phyloP scores from a whole-genome alignment of 2,329 filamentous ascomycete genomes.

The Arachnomyces sp. region DNA sequence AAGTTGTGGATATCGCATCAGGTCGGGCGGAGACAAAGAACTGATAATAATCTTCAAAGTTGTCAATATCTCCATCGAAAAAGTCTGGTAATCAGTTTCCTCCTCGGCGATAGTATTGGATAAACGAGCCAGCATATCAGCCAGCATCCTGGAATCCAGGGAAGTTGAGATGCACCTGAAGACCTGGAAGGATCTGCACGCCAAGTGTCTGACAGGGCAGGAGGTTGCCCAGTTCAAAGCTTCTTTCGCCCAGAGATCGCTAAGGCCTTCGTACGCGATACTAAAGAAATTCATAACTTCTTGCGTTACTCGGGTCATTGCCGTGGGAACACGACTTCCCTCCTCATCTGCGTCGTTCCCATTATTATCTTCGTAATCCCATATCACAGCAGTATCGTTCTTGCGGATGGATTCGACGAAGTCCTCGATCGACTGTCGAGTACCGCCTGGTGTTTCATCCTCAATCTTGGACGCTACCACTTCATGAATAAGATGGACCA shows the following conservation, averaged over 20 bases:
- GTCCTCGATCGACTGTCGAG: constrained; percentile 72
- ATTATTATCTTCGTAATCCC: constrained; percentile 90
- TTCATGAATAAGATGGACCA: constrained; percentile 95
- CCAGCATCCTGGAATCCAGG: constrained; percentile 86
- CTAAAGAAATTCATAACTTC: constrained; percentile 82
- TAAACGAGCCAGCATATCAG: constrained; percentile 88
- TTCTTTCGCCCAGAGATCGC: constrained; percentile 83
- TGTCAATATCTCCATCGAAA: constrained; percentile 95
- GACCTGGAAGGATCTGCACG: constrained; percentile 94
- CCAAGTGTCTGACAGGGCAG: constrained; percentile 87
- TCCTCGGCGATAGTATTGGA: constrained; percentile 97
- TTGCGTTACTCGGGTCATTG: constrained; percentile 77
- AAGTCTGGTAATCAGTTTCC: constrained; percentile 87
- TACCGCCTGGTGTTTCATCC: constrained; percentile 59
- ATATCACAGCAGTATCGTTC: constrained; percentile 77
- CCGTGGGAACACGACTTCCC: constrained; percentile 71
- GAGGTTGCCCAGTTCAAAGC: constrained; percentile 94
- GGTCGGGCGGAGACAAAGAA: constrained; percentile 69
- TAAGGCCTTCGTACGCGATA: constrained; percentile 74
- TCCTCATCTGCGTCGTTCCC: constrained; percentile 64
- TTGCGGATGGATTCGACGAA: constrained; percentile 80
- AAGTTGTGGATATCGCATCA: constrained; percentile 85
- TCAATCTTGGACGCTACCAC: constrained; percentile 74
- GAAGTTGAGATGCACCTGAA: constrained; percentile 90
- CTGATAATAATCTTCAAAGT: constrained; percentile 87